Conservation (phyloP, 2,329 filamentous ascomycete species). For the Ceratocystis variospora region DNA sequence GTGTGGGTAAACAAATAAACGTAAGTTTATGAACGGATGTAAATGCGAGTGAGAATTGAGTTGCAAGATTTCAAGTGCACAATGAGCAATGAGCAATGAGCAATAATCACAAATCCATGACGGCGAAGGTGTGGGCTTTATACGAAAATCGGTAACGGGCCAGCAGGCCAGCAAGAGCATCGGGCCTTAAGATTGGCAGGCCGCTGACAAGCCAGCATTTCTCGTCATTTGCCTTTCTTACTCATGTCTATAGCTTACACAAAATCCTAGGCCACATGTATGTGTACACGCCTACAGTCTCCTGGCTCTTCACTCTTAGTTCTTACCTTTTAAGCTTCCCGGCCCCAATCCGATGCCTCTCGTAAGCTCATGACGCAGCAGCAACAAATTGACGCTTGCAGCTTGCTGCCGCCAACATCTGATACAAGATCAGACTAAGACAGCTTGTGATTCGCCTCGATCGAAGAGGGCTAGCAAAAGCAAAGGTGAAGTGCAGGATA, state of each 20-base stretch:
- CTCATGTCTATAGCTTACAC: not conserved
- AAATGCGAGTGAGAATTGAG: not conserved
- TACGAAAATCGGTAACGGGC: not conserved
- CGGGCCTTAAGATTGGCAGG: too few relatives aligned
- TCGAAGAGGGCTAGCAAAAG: too few relatives aligned
- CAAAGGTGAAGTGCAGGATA: too few relatives aligned
- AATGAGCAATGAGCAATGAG: too few relatives aligned
- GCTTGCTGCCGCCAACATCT: not conserved
- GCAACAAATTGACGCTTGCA: not conserved
- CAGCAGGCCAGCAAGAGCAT: too few relatives aligned
- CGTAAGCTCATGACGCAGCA: not conserved
- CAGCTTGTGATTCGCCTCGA: too few relatives aligned
- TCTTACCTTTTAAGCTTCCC: not conserved
- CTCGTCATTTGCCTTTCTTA: not conserved
- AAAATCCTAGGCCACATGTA: not conserved
- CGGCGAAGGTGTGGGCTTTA: not conserved
- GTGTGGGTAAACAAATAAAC: not conserved
- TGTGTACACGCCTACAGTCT: not conserved
- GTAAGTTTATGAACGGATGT: slow-evolving; percentile 1
- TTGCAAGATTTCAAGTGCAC: too few relatives aligned
- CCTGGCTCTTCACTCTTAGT: not conserved
- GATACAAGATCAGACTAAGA: not conserved
- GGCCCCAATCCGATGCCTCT: not conserved
- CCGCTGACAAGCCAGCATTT: too few relatives aligned
- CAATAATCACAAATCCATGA: too few relatives aligned